A percentile compares a stretch with the other conserved stretches of the same genome.
These are phyloP conservation scores for Leishmania mexicana DNA, from an alignment of 208 protist species.

Conservation along the genomic window DNA sequence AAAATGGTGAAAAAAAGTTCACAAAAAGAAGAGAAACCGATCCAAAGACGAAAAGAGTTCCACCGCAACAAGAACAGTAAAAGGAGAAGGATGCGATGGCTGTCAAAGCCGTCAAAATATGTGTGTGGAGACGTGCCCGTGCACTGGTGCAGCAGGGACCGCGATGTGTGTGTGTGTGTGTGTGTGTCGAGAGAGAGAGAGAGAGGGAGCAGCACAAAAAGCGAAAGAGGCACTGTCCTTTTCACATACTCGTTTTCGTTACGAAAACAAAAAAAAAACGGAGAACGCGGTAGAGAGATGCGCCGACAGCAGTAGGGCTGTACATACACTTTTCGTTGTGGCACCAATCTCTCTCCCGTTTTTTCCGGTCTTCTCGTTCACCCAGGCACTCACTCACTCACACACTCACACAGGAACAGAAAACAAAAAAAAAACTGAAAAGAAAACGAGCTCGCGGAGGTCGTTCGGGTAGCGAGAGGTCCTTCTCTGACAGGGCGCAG, in stretches of 20 bases:
- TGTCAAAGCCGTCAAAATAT: neutral
- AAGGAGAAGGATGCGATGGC: neutral
- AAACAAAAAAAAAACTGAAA: neutral
- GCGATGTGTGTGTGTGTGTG: neutral
- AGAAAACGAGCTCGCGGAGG: neutral
- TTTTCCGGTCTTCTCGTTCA: neutral
- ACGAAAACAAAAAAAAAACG: neutral
- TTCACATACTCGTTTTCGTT: too few species aligned
- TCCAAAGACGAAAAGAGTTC: neutral
- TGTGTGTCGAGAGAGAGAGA: neutral
- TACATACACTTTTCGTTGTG: neutral
- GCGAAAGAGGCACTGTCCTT: neutral
- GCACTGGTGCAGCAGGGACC: neutral
- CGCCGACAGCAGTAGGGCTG: neutral
- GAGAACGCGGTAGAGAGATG: neutral
- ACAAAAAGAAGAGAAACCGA: neutral
- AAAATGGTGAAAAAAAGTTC: neutral
- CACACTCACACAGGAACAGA: neutral
- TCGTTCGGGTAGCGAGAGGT: neutral
- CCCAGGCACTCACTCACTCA: neutral
- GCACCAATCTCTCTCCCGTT: neutral
- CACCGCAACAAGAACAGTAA: neutral
- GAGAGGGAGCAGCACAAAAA: constrained; percentile 1
- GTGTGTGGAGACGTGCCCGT: neutral
- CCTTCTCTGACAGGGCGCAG: neutral